These are phyloP conservation scores for Epichloe elymi DNA, from an alignment of 2,329 filamentous ascomycete species.

Conservation along the genomic window DNA sequence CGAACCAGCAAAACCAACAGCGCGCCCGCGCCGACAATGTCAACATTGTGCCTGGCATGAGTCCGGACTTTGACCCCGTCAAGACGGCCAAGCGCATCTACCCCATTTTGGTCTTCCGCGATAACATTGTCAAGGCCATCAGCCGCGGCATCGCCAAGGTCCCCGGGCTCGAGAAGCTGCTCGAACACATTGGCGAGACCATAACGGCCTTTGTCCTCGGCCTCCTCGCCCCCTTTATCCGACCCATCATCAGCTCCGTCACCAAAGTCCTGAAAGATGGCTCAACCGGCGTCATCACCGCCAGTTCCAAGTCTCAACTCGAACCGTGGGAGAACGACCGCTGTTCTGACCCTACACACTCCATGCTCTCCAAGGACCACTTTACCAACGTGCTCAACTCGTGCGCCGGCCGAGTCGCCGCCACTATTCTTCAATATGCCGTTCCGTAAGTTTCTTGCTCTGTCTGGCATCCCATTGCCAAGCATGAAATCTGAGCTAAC, in stretches of 20 bases:
- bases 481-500: too few species aligned
- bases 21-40: slow-evolving; percentile 28
- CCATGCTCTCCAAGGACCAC: slow-evolving; percentile 73
- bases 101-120: slow-evolving; percentile 84
- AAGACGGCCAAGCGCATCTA: slow-evolving; percentile 75
- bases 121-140: slow-evolving; percentile 83
- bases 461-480: not conserved
- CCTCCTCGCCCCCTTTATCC: slow-evolving; percentile 79
- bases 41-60: slow-evolving; percentile 61
- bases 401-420: slow-evolving; percentile 60
- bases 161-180: slow-evolving; percentile 75
- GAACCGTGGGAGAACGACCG: slow-evolving; percentile 67
- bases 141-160: slow-evolving; percentile 80
- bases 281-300: slow-evolving; percentile 55
- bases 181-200: slow-evolving; percentile 88
- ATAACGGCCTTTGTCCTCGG: slow-evolving; percentile 86
- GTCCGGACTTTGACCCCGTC: slow-evolving; percentile 60
- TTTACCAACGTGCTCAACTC: slow-evolving; percentile 70
- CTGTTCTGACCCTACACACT: slow-evolving; percentile 70
- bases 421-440: slow-evolving; percentile 70
- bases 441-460: slow-evolving; percentile 48
- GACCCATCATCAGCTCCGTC: slow-evolving; percentile 79
- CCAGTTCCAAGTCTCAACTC: slow-evolving; percentile 60
- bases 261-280: slow-evolving; percentile 77
- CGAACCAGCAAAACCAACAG: slow-evolving; percentile 36